Conservation (phyloP, 2,329 filamentous ascomycete species). For the Chaetomiaceae sp. region DNA sequence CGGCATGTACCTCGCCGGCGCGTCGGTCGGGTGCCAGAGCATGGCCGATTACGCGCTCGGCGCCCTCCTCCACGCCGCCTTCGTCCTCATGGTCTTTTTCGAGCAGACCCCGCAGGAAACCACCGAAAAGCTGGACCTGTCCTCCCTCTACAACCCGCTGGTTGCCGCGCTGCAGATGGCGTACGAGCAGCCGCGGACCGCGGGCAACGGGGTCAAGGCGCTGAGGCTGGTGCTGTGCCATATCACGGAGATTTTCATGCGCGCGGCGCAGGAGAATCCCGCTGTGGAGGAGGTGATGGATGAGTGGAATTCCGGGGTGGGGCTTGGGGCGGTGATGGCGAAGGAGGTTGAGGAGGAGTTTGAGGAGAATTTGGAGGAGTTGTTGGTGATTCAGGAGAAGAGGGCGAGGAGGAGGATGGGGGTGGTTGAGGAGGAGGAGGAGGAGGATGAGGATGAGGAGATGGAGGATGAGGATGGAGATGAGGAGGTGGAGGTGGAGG, state of each 20-base stretch:
- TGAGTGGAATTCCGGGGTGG: too few species aligned
- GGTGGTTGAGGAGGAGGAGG: not conserved
- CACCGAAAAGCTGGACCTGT: slow-evolving; percentile 17
- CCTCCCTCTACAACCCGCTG: slow-evolving; percentile 23
- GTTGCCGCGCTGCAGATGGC: slow-evolving; percentile 22
- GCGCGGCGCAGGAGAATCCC: slow-evolving; percentile 11
- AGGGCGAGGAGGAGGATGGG: not conserved
- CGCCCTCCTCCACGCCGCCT: slow-evolving; percentile 51
- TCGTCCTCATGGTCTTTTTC: slow-evolving; percentile 39
- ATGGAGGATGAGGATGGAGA: not conserved
- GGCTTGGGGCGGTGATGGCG: too few species aligned
- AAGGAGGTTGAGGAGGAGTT: not conserved
- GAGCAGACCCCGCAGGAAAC: slow-evolving; percentile 8
- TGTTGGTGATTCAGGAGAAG: not conserved
- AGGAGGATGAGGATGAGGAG: not conserved
- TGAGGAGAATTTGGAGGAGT: not conserved
- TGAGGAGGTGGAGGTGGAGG: too few species aligned
- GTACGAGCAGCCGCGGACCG: slow-evolving; percentile 24
- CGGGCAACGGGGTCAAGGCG: too few species aligned
- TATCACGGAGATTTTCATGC: too few species aligned
- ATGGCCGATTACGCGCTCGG: slow-evolving; percentile 39
- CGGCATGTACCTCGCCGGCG: slow-evolving; percentile 28
- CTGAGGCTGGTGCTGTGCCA: too few species aligned
- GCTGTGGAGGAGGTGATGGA: too few species aligned
- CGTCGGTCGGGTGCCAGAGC: slow-evolving; percentile 22